Percentiles rank a stretch among this genome's conserved stretches.
Conservation (phyloP, 2,329 filamentous ascomycete species). For the Daldinia sp. region DNA sequence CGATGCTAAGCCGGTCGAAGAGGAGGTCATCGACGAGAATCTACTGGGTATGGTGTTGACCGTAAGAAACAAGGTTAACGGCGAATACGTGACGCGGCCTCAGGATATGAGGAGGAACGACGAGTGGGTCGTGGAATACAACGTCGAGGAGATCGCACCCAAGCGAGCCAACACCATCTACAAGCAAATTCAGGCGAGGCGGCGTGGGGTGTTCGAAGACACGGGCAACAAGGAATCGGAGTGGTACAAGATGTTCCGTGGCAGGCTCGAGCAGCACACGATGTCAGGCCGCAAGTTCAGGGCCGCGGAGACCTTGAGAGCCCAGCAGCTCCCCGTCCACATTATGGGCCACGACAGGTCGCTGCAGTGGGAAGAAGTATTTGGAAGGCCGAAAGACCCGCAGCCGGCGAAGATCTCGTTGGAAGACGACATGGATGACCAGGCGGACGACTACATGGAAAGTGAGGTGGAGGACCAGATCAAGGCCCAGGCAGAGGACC, state of each 20-base stretch:
- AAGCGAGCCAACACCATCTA: slow-evolving; percentile 66
- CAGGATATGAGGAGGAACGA: slow-evolving; percentile 54
- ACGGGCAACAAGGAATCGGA: slow-evolving; percentile 57
- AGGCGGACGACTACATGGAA: neutral
- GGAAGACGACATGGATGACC: too few relatives aligned
- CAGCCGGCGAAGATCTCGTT: neutral
- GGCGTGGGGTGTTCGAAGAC: slow-evolving; percentile 61
- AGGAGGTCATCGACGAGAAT: slow-evolving; percentile 46
- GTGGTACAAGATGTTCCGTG: slow-evolving; percentile 62
- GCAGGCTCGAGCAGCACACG: slow-evolving; percentile 58
- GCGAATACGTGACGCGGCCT: slow-evolving; percentile 71
- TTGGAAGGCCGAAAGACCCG: slow-evolving; percentile 42
- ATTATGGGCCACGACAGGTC: slow-evolving; percentile 59
- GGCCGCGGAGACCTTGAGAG: slow-evolving; percentile 63
- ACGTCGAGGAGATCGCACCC: slow-evolving; percentile 71
- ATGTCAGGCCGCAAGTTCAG: slow-evolving; percentile 70
- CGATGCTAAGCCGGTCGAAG: slow-evolving; percentile 21
- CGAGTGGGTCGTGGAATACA: slow-evolving; percentile 84
- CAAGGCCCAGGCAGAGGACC: neutral
- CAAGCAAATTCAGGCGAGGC: slow-evolving; percentile 65
- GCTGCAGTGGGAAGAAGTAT: slow-evolving; percentile 53
- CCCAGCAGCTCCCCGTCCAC: slow-evolving; percentile 60
- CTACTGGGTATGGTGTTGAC: slow-evolving; percentile 79
- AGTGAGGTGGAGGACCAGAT: neutral
- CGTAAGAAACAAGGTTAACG: slow-evolving; percentile 79